phyloP scores from a whole-genome alignment of 2,329 filamentous ascomycete genomes.

The Cladophialophora carrionii region DNA sequence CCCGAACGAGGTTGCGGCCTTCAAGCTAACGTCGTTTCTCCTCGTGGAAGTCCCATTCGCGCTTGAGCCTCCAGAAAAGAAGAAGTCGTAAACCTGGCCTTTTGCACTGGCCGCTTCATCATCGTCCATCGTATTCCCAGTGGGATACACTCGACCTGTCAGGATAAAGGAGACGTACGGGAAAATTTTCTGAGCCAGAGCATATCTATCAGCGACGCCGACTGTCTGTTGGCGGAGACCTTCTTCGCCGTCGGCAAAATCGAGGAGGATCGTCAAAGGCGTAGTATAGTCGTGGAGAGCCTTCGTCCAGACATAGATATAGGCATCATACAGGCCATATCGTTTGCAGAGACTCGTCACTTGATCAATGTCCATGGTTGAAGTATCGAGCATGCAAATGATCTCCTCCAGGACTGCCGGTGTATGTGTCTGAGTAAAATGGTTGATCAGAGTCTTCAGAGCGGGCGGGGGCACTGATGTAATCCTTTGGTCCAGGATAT shows the following conservation, averaged over 20 bases:
- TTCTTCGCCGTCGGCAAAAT: constrained; percentile 18
- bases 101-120: constrained; percentile 76
- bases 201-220: constrained; percentile 43
- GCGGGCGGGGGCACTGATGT: constrained; percentile 76
- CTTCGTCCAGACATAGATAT: constrained; percentile 96
- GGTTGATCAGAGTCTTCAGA: constrained; percentile 80
- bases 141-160: constrained; percentile 89
- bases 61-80: constrained; percentile 75
- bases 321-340: constrained; percentile 88
- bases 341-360: constrained; percentile 88
- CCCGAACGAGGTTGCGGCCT: constrained; percentile 73
- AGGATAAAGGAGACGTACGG: constrained; percentile 91
- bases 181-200: constrained; percentile 78
- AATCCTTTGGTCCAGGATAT: constrained; percentile 78
- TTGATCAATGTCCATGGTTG: constrained; percentile 91
- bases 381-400: constrained; percentile 87
- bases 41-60: constrained; percentile 49
- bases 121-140: constrained; percentile 73
- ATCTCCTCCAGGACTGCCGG: constrained; percentile 86
- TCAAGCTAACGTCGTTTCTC: not conserved
- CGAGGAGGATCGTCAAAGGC: constrained; percentile 74
- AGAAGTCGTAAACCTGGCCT: constrained; percentile 84
- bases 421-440: constrained; percentile 76
- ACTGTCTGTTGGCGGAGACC: not conserved
- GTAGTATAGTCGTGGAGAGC: constrained; percentile 87